A percentile compares a stretch with the other conserved stretches of the same genome.
These are phyloP conservation scores for Nemania serpens DNA, from an alignment of 2,329 filamentous ascomycete species.

Conservation along the genomic window DNA sequence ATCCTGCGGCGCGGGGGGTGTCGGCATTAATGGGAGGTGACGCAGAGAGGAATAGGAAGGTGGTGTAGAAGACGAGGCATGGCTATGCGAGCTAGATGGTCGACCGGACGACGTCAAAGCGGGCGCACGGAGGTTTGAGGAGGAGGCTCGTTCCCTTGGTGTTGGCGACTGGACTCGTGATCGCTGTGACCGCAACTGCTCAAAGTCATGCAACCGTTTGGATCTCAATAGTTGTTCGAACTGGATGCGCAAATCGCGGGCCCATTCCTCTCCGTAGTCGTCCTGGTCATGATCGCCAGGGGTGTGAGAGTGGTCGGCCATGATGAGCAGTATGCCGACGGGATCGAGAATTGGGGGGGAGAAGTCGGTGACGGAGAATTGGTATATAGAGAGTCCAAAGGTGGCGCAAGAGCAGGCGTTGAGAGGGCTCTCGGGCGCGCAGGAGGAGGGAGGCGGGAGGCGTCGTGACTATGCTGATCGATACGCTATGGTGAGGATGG, in stretches of 20 bases:
- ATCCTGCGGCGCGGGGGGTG: slow-evolving; percentile 70
- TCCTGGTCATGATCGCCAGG: slow-evolving; percentile 35
- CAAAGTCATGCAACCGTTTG: slow-evolving; percentile 83
- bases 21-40: slow-evolving; percentile 72
- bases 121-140: slow-evolving; percentile 50
- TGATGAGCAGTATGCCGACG: slow-evolving; percentile 24
- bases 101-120: slow-evolving; percentile 48
- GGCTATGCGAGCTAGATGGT: slow-evolving; percentile 49
- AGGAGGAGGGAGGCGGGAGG: neutral
- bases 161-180: slow-evolving; percentile 63
- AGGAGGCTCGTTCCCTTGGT: slow-evolving; percentile 56
- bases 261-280: slow-evolving; percentile 73
- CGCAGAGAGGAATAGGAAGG: slow-evolving; percentile 65
- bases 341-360: neutral
- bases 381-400: too few species aligned
- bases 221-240: slow-evolving; percentile 88
- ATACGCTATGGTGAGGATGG: neutral
- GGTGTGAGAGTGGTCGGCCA: slow-evolving; percentile 34
- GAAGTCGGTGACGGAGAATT: neutral
- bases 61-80: slow-evolving; percentile 44
- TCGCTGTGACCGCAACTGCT: slow-evolving; percentile 62
- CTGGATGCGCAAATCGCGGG: slow-evolving; percentile 76
- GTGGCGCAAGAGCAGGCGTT: too few species aligned
- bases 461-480: neutral
- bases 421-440: too few species aligned